These are phyloP conservation scores for Lentinula lateritia DNA, from an alignment of 768 basidiomycete genomes.

Conservation along the genomic window DNA sequence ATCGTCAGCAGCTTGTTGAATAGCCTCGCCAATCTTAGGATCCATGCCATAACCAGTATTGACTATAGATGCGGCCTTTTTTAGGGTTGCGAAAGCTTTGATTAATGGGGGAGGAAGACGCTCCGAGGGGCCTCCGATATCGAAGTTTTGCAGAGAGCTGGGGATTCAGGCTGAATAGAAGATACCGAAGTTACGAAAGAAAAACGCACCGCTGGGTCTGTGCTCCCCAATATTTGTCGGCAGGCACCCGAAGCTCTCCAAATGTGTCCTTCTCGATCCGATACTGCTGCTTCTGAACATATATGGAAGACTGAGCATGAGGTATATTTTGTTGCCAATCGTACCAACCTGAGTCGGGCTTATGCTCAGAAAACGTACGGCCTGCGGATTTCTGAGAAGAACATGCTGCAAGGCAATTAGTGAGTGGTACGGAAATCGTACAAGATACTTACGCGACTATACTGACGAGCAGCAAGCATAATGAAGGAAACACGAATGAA, in stretches of 20 bases:
- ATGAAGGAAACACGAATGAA: not conserved
- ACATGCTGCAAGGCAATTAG: not conserved
- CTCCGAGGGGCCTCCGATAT: constrained; percentile 94
- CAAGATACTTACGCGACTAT: not conserved
- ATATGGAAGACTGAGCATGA: not conserved
- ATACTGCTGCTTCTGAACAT: constrained; percentile 42
- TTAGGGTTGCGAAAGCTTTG: constrained; percentile 95
- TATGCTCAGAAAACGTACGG: constrained; percentile 1
- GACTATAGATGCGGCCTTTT: constrained; percentile 92
- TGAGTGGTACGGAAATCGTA: not conserved
- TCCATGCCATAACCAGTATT: constrained; percentile 91
- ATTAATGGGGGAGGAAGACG: constrained; percentile 93
- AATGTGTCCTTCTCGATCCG: constrained; percentile 92
- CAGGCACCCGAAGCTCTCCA: constrained; percentile 87
- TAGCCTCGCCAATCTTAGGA: constrained; percentile 79
- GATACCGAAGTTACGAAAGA: not conserved
- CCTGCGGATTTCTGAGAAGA: constrained; percentile 2
- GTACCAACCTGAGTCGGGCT: not conserved
- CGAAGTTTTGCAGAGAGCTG: constrained; percentile 94
- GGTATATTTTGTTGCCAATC: not conserved
- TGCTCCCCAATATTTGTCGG: constrained; percentile 93
- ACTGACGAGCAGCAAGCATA: constrained; percentile 2
- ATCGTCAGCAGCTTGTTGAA: constrained; percentile 92
- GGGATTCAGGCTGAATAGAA: not conserved
- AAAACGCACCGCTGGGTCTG: constrained; percentile 83